Conservation (phyloP, 257 asterid species). For the Solanum chilense region DNA sequence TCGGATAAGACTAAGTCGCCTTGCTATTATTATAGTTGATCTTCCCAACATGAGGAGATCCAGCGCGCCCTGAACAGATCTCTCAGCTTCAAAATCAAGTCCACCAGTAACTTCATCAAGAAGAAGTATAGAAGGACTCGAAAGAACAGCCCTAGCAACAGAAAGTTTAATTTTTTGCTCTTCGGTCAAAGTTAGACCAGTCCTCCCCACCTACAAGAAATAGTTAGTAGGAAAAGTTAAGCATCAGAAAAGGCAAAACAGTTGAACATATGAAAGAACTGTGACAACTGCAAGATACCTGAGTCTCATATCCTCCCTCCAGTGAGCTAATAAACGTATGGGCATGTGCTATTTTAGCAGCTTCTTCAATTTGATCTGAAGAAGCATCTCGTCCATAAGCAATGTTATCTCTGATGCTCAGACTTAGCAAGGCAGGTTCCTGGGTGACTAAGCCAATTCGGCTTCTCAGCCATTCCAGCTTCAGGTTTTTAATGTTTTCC, state of each 20-base stretch:
- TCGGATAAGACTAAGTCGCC: conserved; percentile 84
- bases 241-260: background rate
- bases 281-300: conserved; percentile 37
- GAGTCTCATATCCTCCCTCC: conserved; percentile 87
- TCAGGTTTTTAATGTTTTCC: conserved; percentile 89
- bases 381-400: conserved; percentile 95
- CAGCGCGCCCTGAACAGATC: conserved; percentile 89
- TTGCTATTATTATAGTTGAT: conserved; percentile 94
- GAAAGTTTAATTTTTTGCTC: conserved; percentile 97
- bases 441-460: conserved; percentile 96
- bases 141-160: conserved; percentile 94
- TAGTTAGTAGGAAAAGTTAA: conserved; percentile 4
- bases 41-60: conserved; percentile 97
- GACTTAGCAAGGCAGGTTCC: conserved; percentile 96
- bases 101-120: conserved; percentile 99
- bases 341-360: conserved; percentile 99
- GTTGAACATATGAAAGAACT: conserved; percentile 2
- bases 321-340: conserved; percentile 94
- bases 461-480: conserved; percentile 96
- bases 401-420: conserved; percentile 90
- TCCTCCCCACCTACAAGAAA: conserved; percentile 71
- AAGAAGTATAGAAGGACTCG: conserved; percentile 88
- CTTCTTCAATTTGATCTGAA: conserved; percentile 92
- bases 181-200: conserved; percentile 77
- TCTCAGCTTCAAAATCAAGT: conserved; percentile 98